Conservation (phyloP, 192 early-diverging fungal species). For the Gonapodya sp. region DNA sequence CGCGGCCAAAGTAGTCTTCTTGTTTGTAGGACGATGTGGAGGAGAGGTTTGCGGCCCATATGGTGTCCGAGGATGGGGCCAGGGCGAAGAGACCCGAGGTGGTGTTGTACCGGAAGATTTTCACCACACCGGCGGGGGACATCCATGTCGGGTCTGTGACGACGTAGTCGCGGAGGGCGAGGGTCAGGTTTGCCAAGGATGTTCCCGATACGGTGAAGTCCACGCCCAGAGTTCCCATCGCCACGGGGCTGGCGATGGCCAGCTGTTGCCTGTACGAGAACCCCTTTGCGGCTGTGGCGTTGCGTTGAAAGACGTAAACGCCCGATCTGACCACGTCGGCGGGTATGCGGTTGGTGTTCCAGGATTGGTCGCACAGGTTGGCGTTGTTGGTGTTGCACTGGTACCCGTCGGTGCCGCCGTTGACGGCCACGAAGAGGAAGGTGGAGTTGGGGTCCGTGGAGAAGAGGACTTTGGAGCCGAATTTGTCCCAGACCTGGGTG, state of each 20-base stretch:
- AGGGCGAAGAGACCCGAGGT: background rate
- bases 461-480: constrained; percentile 3
- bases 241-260: background rate
- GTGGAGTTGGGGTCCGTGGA: background rate
- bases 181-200: background rate
- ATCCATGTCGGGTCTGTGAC: background rate
- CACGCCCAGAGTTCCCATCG: background rate
- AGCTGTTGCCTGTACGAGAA: background rate
- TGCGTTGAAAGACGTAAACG: background rate
- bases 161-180: background rate
- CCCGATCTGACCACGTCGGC: background rate
- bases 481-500: background rate
- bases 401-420: background rate
- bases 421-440: background rate
- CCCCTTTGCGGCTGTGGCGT: background rate
- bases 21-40: background rate
- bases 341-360: background rate
- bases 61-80: background rate
- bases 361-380: background rate
- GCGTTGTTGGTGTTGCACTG: background rate
- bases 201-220: background rate
- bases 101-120: background rate
- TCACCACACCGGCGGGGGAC: background rate
- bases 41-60: background rate
- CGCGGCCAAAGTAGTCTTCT: background rate